phyloP scores from a whole-genome alignment of 495 filamentous ascomycete genomes.

The Collariella sp. region DNA sequence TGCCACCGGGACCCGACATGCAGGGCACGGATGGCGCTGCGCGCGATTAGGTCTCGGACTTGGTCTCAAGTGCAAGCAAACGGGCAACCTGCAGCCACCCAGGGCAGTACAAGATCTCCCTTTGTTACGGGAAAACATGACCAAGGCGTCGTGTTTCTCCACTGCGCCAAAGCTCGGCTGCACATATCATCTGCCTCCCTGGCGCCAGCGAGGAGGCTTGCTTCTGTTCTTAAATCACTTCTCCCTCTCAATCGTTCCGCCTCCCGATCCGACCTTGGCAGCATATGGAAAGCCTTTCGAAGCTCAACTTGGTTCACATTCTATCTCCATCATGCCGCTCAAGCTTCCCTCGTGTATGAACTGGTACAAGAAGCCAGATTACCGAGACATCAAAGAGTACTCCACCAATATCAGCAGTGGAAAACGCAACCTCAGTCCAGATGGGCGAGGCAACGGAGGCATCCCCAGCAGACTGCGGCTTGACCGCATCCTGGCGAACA shows the following conservation, averaged over 20 bases:
- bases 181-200: neutral
- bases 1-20: neutral
- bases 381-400: constrained; percentile 34
- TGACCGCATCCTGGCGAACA: constrained; percentile 35
- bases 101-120: neutral
- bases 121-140: neutral
- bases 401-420: constrained; percentile 22
- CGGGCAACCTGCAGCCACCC: neutral
- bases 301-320: neutral
- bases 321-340: constrained; percentile 17
- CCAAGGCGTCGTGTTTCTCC: neutral
- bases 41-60: neutral
- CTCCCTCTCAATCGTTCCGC: neutral
- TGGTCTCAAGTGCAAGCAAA: neutral
- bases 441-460: constrained; percentile 22
- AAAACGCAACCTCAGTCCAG: constrained; percentile 23
- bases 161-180: neutral
- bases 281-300: neutral
- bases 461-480: constrained; percentile 30
- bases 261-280: neutral
- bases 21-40: neutral
- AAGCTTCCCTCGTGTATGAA: constrained; percentile 27
- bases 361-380: constrained; percentile 41
- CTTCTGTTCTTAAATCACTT: neutral
- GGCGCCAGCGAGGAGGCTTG: no score